A percentile compares a stretch with the other conserved stretches of the same genome.
Evolutionary conservation across 805 yeast species (phyloP).

Genomic region (Nakazawaea ishiwadae): DNA sequence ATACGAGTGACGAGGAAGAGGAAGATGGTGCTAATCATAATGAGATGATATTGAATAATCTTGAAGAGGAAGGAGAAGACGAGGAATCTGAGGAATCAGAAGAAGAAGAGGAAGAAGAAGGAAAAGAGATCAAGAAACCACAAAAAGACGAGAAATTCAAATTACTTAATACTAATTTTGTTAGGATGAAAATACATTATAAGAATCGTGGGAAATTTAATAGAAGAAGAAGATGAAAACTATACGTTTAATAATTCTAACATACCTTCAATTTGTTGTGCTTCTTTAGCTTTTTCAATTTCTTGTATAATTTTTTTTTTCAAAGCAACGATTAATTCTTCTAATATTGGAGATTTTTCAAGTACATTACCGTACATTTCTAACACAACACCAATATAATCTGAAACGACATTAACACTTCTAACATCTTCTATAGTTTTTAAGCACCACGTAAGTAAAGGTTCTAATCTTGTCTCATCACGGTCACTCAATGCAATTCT

Average conservation of each 20-base stretch:
- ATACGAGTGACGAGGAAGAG: conserved; percentile 17
- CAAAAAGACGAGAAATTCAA: conserved; percentile 3
- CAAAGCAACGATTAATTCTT: conserved; percentile 62
- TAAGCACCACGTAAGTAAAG: conserved; percentile 78
- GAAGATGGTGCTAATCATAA: conserved; percentile 18
- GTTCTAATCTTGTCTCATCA: conserved; percentile 79
- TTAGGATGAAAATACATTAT: conserved; percentile 27
- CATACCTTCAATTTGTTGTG: conserved; percentile 91
- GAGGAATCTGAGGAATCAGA: conserved; percentile 19
- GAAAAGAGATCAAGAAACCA: conserved; percentile 8
- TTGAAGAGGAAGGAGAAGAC: conserved; percentile 18
- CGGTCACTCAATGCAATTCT: conserved; percentile 75
- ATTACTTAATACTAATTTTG: conserved; percentile 28
- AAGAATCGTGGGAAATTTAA: conserved; percentile 20
- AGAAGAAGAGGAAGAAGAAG: conserved; percentile 24
- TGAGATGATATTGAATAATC: conserved; percentile 17
- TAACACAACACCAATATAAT: conserved; percentile 60
- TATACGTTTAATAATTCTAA: conserved; percentile 69
- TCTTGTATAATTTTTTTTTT: conserved; percentile 61
- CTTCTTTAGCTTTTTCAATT: conserved; percentile 76
- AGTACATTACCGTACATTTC: conserved; percentile 75
- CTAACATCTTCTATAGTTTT: conserved; percentile 77
- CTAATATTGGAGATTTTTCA: conserved; percentile 72
- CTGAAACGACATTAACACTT: conserved; percentile 57
- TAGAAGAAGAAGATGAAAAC: conserved; percentile 17